Percentiles rank a stretch among this genome's conserved stretches.
Evolutionary conservation across 2,329 filamentous ascomycete species (phyloP).

Genomic region (Chaetothyriales sp.): DNA sequence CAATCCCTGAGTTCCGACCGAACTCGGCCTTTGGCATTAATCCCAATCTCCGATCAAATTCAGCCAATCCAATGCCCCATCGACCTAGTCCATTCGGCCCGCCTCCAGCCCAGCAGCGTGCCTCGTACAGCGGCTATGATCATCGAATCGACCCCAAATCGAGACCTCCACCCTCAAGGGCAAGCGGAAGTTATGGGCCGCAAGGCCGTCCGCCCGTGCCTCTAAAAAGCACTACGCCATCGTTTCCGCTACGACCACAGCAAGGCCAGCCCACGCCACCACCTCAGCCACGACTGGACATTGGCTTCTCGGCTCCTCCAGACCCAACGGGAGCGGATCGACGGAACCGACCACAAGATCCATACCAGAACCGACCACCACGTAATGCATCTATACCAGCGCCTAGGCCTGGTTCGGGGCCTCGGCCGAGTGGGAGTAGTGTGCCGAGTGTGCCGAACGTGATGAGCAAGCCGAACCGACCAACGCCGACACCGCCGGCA

Average conservation of each 20-base stretch:
- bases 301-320: conserved; percentile 35
- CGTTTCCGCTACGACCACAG: conserved; percentile 19
- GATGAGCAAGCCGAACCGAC: neutral
- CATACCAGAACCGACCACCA: conserved; percentile 7
- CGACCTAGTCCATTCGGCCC: conserved; percentile 14
- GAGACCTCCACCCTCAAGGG: neutral
- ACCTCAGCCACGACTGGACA: conserved; percentile 28
- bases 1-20: conserved; percentile 26
- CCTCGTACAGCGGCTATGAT: neutral
- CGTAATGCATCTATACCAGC: conserved; percentile 5
- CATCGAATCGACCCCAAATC: neutral
- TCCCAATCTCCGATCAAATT: conserved; percentile 32
- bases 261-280: conserved; percentile 17
- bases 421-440: neutral
- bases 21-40: conserved; percentile 37
- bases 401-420: neutral
- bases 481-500: conserved; percentile 4
- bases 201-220: conserved; percentile 5
- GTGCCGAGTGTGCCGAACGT: no score
- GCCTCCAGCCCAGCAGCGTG: conserved; percentile 9
- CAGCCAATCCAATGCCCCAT: conserved; percentile 16
- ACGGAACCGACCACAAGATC: conserved; percentile 7
- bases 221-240: conserved; percentile 4
- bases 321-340: conserved; percentile 19
- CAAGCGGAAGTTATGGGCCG: conserved; percentile 8